phyloP scores from a whole-genome alignment of 768 basidiomycete species.

The Pholiota molesta region DNA sequence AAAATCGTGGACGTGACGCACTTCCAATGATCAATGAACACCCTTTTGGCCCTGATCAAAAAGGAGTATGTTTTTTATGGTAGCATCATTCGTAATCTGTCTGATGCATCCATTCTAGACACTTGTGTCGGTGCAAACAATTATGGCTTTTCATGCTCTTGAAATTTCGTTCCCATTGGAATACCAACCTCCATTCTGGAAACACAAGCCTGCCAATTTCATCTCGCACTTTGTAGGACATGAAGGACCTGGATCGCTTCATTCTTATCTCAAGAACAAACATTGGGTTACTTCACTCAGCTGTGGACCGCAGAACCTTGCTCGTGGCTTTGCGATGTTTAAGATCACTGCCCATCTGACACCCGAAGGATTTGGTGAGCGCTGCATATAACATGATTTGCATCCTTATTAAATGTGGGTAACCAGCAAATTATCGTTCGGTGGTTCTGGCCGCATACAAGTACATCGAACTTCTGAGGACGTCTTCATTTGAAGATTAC shows the following conservation, averaged over 20 bases:
- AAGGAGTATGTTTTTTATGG: constrained; percentile 54
- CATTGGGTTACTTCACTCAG: constrained; percentile 84
- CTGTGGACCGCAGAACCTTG: constrained; percentile 70
- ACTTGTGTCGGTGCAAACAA: constrained; percentile 83
- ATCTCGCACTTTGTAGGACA: constrained; percentile 86
- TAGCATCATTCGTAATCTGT: constrained; percentile 19
- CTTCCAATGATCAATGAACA: constrained; percentile 69
- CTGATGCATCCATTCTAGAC: constrained; percentile 47
- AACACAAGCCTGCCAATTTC: constrained; percentile 76
- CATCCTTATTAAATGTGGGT: background rate
- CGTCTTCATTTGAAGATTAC: constrained; percentile 60
- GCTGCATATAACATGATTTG: background rate
- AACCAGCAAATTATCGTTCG: constrained; percentile 71
- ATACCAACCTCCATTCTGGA: constrained; percentile 74
- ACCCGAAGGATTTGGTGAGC: constrained; percentile 82
- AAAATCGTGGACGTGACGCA: constrained; percentile 62
- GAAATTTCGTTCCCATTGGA: constrained; percentile 83
- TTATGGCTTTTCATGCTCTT: constrained; percentile 83
- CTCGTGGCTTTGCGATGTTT: constrained; percentile 87
- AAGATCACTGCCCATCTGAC: constrained; percentile 84
- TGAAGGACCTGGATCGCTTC: constrained; percentile 90
- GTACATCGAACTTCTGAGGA: constrained; percentile 73
- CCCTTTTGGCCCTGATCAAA: constrained; percentile 73
- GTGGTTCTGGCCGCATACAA: constrained; percentile 75
- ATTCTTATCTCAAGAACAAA: constrained; percentile 87